Percentiles rank a stretch among this genome's conserved stretches.
phyloP scores from a whole-genome alignment of 805 yeast species.

The Hanseniaspora mollemarum region DNA sequence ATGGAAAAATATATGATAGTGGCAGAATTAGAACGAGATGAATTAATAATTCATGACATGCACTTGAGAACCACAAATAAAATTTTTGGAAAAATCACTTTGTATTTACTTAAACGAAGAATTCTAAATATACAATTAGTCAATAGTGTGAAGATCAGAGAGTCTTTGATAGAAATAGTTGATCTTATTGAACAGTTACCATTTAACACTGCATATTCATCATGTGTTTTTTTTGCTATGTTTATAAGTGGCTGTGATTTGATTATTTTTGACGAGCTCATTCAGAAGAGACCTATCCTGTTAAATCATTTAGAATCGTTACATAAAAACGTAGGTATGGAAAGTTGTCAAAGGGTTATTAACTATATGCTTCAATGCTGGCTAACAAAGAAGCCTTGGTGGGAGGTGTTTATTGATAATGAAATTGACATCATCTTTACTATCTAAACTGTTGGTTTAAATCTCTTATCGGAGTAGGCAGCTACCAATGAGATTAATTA shows the following conservation, averaged over 20 bases:
- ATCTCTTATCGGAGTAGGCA: no score
- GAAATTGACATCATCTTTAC: constrained; percentile 11
- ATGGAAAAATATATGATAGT: constrained; percentile 6
- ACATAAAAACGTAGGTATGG: constrained; percentile 13
- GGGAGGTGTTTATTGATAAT: constrained; percentile 10
- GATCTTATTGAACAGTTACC: not conserved
- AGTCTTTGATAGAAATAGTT: not conserved
- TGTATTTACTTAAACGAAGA: constrained; percentile 7
- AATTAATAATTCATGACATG: not conserved
- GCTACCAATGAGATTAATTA: no score
- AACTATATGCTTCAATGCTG: constrained; percentile 13
- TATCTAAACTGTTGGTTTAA: not conserved
- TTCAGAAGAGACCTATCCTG: constrained; percentile 7
- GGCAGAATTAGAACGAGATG: not conserved
- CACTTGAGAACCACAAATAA: constrained; percentile 7
- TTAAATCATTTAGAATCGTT: constrained; percentile 3
- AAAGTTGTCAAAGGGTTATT: constrained; percentile 7
- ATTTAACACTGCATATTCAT: constrained; percentile 4
- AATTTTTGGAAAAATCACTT: constrained; percentile 11
- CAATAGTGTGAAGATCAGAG: not conserved
- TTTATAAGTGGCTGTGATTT: constrained; percentile 12
- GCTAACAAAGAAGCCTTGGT: constrained; percentile 13
- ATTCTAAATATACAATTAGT: not conserved
- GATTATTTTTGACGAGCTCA: constrained; percentile 4
- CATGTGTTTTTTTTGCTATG: constrained; percentile 15